Evolutionary conservation across 2,329 filamentous ascomycete genomes (phyloP), one percentile per base, ranked within the genome.

Genomic region (Exophiala aquamarina): DNA sequence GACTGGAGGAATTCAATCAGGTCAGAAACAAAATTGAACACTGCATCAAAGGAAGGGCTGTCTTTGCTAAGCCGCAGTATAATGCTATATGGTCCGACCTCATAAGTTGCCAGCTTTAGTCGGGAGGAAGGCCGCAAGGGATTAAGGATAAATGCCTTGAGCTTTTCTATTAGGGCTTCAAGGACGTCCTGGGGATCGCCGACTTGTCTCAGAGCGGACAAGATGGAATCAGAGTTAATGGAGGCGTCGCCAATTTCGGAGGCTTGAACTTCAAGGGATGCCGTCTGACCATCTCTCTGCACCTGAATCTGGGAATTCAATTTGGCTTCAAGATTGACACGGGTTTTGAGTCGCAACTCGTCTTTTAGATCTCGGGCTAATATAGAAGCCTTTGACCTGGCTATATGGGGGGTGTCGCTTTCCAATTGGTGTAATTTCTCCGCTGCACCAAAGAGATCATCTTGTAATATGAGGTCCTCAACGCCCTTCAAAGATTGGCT

Each of bases 1-100:
- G 69, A 66, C 38, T 69, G 69, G 11, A 85, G 57, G 54, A 78
- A 83, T 8, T 69, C 66, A 4, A 81, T 66, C 9, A 79, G 65
- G 0, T 59, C 56, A 26, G 61, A 61, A 14, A 79, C 54, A 45
- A 74, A 70, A 36, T 64, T 58, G 41, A 80, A 64, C 3, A 76
- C 59, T 26, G 68, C 60, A 10, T 61, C 40, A 29, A 66, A 58
- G 3, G 58, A 69, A 35, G 57, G 54, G 31, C 44, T 57, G 61
- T 50, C 47, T 50, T 36, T 51, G 60, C 53, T 8, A 49, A 20
- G 59, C 45, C 21, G 61, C 54, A 49, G 68, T 18, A 19, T 48
- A 44, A 53, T 69, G 56, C 60, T 60, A 35, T 57, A 51, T n/a
- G 60, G 59, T 21, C 59, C 57, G 32, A 68, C 43, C 6, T 41